Conservation (phyloP, 441 rosid genomes). For the Eruca vesicaria region DNA sequence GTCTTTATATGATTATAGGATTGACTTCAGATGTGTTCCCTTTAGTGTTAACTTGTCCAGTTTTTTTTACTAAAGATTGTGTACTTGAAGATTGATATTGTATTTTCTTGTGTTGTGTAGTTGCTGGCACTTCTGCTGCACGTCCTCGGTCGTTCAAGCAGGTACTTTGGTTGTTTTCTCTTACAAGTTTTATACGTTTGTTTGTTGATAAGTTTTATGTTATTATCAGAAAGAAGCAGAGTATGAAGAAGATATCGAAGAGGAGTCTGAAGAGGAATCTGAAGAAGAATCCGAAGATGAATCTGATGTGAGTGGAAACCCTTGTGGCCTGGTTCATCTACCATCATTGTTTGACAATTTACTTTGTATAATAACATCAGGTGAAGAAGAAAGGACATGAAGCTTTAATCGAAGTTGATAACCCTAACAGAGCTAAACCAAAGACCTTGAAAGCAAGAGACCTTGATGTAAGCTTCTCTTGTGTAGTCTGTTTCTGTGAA, state of each 20-base stretch:
- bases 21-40: not conserved
- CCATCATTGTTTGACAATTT: not conserved
- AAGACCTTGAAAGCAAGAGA: constrained; percentile 82
- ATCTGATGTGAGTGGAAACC: constrained; percentile 56
- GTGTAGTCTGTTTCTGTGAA: constrained; percentile 3
- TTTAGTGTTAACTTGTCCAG: not conserved
- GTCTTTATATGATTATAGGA: not conserved
- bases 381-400: constrained; percentile 82
- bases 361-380: constrained; percentile 20
- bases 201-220: not conserved
- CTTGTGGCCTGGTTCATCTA: not conserved
- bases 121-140: constrained; percentile 79
- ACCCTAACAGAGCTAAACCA: constrained; percentile 76
- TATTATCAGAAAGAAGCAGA: constrained; percentile 65
- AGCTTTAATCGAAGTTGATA: constrained; percentile 78
- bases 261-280: constrained; percentile 54
- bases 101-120: constrained; percentile 40
- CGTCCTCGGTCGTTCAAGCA: constrained; percentile 83
- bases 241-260: constrained; percentile 44
- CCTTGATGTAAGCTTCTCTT: constrained; percentile 64
- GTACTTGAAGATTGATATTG: not conserved
- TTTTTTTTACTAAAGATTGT: not conserved
- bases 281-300: constrained; percentile 69
- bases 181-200: not conserved
- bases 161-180: constrained; percentile 37